phyloP scores from a whole-genome alignment of 495 filamentous ascomycete species.

The Aspergillus steynii region DNA sequence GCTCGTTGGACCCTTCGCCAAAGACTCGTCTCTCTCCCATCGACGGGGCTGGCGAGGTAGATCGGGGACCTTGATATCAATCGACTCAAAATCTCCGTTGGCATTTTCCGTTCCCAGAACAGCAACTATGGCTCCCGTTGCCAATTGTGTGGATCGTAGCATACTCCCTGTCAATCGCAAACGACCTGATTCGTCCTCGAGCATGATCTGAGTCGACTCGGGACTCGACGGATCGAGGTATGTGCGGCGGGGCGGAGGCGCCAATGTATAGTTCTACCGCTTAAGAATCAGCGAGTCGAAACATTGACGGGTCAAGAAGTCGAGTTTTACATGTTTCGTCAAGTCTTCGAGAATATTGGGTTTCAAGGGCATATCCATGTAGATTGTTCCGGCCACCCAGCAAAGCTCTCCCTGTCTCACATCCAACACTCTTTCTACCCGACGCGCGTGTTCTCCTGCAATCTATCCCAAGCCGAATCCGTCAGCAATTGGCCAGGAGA shows the following conservation, averaged over 20 bases:
- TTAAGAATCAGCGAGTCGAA: constrained; percentile 13
- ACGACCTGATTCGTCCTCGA: constrained; percentile 97
- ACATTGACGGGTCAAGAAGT: not conserved
- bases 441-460: constrained; percentile 70
- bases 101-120: constrained; percentile 90
- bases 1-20: constrained; percentile 45
- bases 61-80: constrained; percentile 86
- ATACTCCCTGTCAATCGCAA: constrained; percentile 71
- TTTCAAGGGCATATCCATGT: constrained; percentile 96
- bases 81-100: constrained; percentile 88
- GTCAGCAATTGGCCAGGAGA: constrained; percentile 2
- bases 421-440: constrained; percentile 85
- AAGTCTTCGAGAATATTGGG: constrained; percentile 97
- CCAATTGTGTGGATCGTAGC: constrained; percentile 65
- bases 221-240: constrained; percentile 58
- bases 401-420: constrained; percentile 94
- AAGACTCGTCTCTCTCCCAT: constrained; percentile 61
- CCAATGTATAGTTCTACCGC: constrained; percentile 75
- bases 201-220: constrained; percentile 64
- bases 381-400: constrained; percentile 93
- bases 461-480: constrained; percentile 47
- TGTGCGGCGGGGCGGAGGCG: constrained; percentile 75
- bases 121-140: constrained; percentile 89
- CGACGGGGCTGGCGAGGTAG: constrained; percentile 76
- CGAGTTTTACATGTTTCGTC: constrained; percentile 73